Base-by-base conservation (phyloP, 768 basidiomycete genomes). In the Collybia sp. region DNA sequence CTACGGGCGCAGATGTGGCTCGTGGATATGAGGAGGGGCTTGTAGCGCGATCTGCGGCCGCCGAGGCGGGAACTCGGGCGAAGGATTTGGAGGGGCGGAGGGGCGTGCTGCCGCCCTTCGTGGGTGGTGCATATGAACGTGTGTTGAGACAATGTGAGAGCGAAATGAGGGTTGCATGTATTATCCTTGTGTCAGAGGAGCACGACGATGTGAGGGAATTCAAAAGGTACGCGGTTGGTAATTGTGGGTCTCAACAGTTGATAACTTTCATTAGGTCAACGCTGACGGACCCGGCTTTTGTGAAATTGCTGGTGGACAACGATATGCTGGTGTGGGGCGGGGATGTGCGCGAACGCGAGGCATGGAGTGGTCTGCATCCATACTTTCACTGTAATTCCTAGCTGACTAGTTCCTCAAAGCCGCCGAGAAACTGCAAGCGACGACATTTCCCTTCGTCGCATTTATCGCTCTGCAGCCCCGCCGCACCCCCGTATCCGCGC, bases 381-480 rank as follows among this genome's bases (percentile, higher is more conserved):
- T 43, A n/a, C 2, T 12, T 31, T 15, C 20, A 20, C 35, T 5
- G 30, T 13, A 43, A 5, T 20, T 25, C 13, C 15, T 10, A 16
- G n/a, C 20, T 30, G 30, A 9, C 39, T 12, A 30, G 31, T 16
- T 32, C 20, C 34, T 15, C 12, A 11, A 43, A 73, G 72, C 71
- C 34, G 70, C 82, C 11, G 79, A 85, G 57, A 89, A 88, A 59
- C 69, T 97, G 1, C 83, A 89, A 58, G 85, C 85, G 2, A 93
- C 93, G 1, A 92, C 93, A 0, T 96, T 88, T 57, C 96, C 95
- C 0, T 94, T 94, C 50, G 74, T 99, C 40, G 89, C 90, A 1
- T 99, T 97, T 63, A 63, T 96, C 40, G 85, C 93, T 1, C 79
- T 96, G 40, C 90, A 97, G 58, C 84, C 90, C 0, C 77, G 77